Evolutionary conservation across 2,329 filamentous ascomycete species (phyloP).

Genomic region (Fusarium musae): DNA sequence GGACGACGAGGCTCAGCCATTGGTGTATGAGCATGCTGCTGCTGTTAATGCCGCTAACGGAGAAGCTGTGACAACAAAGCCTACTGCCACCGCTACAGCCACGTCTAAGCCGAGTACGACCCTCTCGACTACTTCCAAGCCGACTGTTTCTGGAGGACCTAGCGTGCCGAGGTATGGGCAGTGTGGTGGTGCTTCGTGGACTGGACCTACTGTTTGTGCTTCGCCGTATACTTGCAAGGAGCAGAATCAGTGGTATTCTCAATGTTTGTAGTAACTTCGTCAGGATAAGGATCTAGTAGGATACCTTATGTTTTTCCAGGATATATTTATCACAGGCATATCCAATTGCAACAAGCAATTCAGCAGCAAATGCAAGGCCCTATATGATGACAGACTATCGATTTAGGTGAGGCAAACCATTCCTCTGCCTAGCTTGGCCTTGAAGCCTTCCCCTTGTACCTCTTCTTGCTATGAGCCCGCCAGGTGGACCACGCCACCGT

Average conservation of each 20-base stretch:
- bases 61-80: background rate
- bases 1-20: constrained; percentile 56
- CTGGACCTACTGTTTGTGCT: constrained; percentile 17
- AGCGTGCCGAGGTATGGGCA: constrained; percentile 22
- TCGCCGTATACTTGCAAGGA: constrained; percentile 20
- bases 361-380: no score
- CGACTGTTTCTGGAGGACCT: constrained; percentile 16
- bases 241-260: constrained; percentile 36
- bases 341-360: no score
- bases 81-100: background rate
- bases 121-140: constrained; percentile 1
- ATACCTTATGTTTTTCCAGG: no score
- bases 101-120: constrained; percentile 15
- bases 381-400: no score
- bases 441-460: no score
- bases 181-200: constrained; percentile 30
- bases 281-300: no score
- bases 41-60: constrained; percentile 54
- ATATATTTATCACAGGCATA: no score
- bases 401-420: no score
- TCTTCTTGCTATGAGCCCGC: no score
- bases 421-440: no score
- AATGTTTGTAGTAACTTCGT: constrained; percentile 5
- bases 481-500: no score
- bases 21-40: constrained; percentile 58